Conservation (phyloP, 139 green algal species). For the Coelastrella sp. region DNA sequence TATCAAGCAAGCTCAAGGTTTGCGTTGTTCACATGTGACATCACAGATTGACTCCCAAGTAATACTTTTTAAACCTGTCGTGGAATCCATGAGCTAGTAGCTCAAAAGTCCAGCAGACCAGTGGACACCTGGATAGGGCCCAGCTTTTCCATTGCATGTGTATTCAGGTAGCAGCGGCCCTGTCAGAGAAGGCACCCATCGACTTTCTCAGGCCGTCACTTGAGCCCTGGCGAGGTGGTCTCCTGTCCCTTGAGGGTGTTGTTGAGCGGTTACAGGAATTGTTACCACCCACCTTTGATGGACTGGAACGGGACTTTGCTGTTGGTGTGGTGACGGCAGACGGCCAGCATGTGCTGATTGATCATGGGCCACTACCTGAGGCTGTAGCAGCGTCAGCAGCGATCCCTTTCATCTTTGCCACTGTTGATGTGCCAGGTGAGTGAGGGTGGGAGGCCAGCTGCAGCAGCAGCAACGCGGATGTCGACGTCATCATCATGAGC, state of each 20-base stretch:
- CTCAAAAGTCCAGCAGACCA: too few species aligned
- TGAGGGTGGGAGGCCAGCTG: background rate
- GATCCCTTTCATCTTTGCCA: constrained; percentile 87
- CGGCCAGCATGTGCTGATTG: constrained; percentile 77
- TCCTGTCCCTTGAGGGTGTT: constrained; percentile 80
- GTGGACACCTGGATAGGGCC: too few species aligned
- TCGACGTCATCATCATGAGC: background rate
- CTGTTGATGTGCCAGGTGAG: constrained; percentile 79
- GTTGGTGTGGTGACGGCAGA: constrained; percentile 71
- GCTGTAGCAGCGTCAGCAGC: constrained; percentile 89
- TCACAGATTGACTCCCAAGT: background rate
- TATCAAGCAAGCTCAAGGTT: too few species aligned
- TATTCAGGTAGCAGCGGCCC: constrained; percentile 69
- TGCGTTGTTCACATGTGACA: too few species aligned
- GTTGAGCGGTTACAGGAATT: constrained; percentile 75
- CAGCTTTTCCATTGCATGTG: background rate
- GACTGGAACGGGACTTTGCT: constrained; percentile 83
- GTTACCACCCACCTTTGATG: constrained; percentile 86
- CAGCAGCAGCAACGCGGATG: background rate
- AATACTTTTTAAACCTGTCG: too few species aligned
- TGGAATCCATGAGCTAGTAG: too few species aligned
- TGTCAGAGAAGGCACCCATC: constrained; percentile 78
- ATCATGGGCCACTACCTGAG: constrained; percentile 83
- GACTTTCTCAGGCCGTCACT: constrained; percentile 66
- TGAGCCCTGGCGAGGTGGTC: constrained; percentile 77